These are phyloP conservation scores for Mucor irregularis DNA, from an alignment of 371 early-diverging fungal genomes.

Conservation along the genomic window DNA sequence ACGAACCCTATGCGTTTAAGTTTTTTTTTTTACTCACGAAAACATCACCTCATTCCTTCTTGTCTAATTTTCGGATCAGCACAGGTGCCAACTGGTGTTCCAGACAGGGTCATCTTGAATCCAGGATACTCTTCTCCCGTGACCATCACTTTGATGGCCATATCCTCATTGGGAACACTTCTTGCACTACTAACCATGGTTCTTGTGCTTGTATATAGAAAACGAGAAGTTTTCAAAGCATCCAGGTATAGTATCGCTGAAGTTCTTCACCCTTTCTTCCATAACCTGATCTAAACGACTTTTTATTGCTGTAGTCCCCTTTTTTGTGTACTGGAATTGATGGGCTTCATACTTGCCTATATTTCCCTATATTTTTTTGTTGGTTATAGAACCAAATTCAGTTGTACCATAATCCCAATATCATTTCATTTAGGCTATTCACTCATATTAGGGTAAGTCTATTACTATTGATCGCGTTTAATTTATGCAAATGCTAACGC, in stretches of 20 bases:
- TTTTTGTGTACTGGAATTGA: conserved; percentile 55
- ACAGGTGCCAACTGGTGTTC: conserved; percentile 37
- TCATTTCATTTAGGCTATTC: conserved; percentile 48
- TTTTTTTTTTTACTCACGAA: neutral
- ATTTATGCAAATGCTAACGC: neutral
- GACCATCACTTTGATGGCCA: conserved; percentile 39
- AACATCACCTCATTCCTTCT: neutral
- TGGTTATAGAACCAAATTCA: conserved; percentile 23
- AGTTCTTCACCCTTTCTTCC: neutral
- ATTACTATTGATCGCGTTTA: neutral
- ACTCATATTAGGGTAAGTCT: conserved; percentile 39
- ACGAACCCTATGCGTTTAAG: neutral
- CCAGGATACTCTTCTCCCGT: conserved; percentile 45
- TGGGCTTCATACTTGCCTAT: conserved; percentile 47
- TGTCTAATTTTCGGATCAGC: conserved; percentile 4
- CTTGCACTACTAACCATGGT: conserved; percentile 33
- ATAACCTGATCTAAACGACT: no score
- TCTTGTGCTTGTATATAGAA: conserved; percentile 41
- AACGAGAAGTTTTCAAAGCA: conserved; percentile 52
- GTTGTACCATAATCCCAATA: conserved; percentile 46
- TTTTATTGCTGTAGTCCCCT: conserved; percentile 36
- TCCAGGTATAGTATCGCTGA: conserved; percentile 44
- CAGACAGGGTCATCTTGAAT: conserved; percentile 29
- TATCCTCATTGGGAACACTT: conserved; percentile 45
- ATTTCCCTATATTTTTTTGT: conserved; percentile 38